Evolutionary conservation across 495 filamentous ascomycete species (phyloP).

Genomic region (Barbatosphaeria neglecta): DNA sequence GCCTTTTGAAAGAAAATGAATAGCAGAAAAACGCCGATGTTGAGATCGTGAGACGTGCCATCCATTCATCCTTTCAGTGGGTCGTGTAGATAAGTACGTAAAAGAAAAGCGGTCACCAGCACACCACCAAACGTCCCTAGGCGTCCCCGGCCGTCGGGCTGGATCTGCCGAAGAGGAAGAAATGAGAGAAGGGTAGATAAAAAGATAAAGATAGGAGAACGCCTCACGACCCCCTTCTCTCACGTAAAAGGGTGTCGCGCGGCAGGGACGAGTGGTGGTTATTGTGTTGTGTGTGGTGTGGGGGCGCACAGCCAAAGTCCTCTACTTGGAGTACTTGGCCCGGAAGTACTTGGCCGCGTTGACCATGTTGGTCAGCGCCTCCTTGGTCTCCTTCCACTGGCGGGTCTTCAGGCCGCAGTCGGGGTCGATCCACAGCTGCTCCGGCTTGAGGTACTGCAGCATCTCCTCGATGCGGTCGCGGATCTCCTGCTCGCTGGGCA

Average conservation of each 20-base stretch:
- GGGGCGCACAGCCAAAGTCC: background rate
- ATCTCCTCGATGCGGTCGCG: conserved; percentile 94
- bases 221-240: background rate
- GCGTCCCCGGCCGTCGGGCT: background rate
- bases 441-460: conserved; percentile 83
- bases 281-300: background rate
- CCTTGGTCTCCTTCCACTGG: conserved; percentile 92
- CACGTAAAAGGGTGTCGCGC: too few relatives aligned
- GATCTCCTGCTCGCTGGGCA: conserved; percentile 92
- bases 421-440: conserved; percentile 97
- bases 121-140: too few relatives aligned
- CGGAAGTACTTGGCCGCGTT: conserved; percentile 94
- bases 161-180: background rate
- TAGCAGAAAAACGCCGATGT: conserved; percentile 8
- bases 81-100: too few relatives aligned
- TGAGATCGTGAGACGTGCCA: conserved; percentile 8
- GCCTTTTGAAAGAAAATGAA: too few relatives aligned
- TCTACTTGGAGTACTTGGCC: conserved; percentile 59
- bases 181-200: background rate
- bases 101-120: background rate
- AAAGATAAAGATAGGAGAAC: background rate
- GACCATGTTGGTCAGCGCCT: conserved; percentile 84
- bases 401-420: conserved; percentile 99
- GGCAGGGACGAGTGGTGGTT: too few relatives aligned
- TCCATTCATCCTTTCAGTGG: too few relatives aligned